Conservation (phyloP, 305 asterid genomes). For the Plantago coronopus region DNA sequence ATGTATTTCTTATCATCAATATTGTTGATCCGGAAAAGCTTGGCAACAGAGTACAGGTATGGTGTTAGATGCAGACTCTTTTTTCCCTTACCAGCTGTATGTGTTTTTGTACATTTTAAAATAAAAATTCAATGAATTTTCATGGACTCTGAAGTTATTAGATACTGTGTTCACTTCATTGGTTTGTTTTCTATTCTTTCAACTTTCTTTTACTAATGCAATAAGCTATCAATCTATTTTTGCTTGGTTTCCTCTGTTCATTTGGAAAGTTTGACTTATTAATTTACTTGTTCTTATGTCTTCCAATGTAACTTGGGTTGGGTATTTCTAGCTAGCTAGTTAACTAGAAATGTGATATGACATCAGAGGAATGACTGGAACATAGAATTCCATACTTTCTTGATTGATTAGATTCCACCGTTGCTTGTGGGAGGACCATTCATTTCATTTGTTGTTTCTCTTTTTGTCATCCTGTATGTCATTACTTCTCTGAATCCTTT, state of each 20-base stretch:
- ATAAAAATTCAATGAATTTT: no score
- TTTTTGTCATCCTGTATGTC: no score
- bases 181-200: not conserved
- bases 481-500: no score
- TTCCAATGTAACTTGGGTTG: not conserved
- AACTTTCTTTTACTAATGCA: not conserved
- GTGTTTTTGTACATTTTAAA: no score
- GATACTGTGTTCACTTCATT: not conserved
- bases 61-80: not conserved
- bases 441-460: no score
- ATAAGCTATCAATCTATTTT: not conserved
- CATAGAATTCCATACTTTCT: no score
- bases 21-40: constrained; percentile 87
- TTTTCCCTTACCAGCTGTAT: no score
- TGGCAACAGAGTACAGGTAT: constrained; percentile 93
- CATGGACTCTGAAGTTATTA: no score
- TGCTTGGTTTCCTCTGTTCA: constrained; percentile 1
- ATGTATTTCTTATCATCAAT: constrained; percentile 95
- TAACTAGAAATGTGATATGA: no score
- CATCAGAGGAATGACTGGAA: no score
- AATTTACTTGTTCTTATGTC: not conserved
- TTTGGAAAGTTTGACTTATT: not conserved
- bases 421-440: no score
- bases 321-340: not conserved
- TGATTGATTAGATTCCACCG: no score